Evolutionary conservation across 495 filamentous ascomycete species (phyloP).

Genomic region (Tuber melanosporum): DNA sequence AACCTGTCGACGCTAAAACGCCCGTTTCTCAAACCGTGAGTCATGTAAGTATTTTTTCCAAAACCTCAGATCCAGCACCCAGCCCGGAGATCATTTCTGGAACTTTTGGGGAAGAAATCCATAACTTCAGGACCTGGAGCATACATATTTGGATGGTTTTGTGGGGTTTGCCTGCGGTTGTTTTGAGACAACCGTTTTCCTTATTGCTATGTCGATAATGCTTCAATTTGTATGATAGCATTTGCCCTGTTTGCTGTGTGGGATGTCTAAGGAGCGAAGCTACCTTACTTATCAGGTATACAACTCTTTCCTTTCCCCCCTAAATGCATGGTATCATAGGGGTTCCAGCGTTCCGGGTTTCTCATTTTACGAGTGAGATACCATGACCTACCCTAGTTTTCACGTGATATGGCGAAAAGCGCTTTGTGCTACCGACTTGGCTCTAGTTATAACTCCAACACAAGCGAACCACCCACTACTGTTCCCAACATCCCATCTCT

Average conservation of each 20-base stretch:
- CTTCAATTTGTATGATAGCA: neutral
- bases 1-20: neutral
- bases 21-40: neutral
- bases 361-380: neutral
- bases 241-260: neutral
- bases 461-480: neutral
- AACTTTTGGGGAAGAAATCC: neutral
- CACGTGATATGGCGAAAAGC: neutral
- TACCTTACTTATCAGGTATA: neutral
- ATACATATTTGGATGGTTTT: neutral
- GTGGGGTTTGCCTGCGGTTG: no score
- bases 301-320: neutral
- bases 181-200: neutral
- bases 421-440: slow-evolving; percentile 12
- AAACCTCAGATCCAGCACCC: neutral
- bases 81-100: neutral
- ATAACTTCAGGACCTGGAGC: neutral
- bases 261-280: neutral
- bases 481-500: slow-evolving; percentile 1
- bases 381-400: neutral
- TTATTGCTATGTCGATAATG: neutral
- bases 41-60: neutral
- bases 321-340: neutral
- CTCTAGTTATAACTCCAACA: neutral
- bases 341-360: neutral